Conservation (phyloP, 108 stramenopile species). For the Cyclotella kingstonii region DNA sequence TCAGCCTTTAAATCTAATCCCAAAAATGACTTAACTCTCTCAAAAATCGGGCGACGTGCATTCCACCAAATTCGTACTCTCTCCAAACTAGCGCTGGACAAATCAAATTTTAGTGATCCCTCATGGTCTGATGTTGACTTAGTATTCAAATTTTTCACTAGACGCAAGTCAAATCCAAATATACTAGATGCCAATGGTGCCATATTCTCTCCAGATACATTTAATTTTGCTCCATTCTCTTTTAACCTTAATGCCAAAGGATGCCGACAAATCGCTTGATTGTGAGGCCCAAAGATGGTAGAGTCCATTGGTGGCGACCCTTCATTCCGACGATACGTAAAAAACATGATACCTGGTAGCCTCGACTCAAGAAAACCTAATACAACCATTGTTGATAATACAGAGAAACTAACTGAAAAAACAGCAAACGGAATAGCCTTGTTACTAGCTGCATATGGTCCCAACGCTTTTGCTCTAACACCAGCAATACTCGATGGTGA, state of each 20-base stretch:
- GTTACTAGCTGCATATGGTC: conserved; percentile 12
- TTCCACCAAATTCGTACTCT: conserved; percentile 73
- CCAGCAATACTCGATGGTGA: conserved; percentile 17
- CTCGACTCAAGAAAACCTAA: conserved; percentile 79
- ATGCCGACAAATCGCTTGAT: conserved; percentile 63
- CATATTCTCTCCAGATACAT: conserved; percentile 18
- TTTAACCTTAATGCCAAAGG: conserved; percentile 69
- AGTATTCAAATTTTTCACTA: conserved; percentile 71
- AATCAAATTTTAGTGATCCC: conserved; percentile 58
- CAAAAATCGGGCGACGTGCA: conserved; percentile 69
- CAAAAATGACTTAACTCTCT: conserved; percentile 64
- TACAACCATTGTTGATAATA: conserved; percentile 70
- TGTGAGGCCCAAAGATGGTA: conserved; percentile 68
- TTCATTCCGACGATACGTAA: conserved; percentile 71
- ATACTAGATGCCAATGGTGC: conserved; percentile 50
- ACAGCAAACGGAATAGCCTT: conserved; percentile 54
- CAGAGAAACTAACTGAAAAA: conserved; percentile 70
- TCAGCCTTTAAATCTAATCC: conserved; percentile 71
- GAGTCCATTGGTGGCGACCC: conserved; percentile 68
- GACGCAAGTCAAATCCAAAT: conserved; percentile 79
- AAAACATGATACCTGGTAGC: conserved; percentile 72
- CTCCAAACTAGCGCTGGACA: conserved; percentile 54
- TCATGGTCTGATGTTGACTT: conserved; percentile 52
- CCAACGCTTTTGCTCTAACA: conserved; percentile 29
- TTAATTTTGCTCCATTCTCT: conserved; percentile 46